Evolutionary conservation across 495 filamentous ascomycete genomes (phyloP), one percentile per base, ranked within the genome.

Genomic region (Penicillium coffeae): DNA sequence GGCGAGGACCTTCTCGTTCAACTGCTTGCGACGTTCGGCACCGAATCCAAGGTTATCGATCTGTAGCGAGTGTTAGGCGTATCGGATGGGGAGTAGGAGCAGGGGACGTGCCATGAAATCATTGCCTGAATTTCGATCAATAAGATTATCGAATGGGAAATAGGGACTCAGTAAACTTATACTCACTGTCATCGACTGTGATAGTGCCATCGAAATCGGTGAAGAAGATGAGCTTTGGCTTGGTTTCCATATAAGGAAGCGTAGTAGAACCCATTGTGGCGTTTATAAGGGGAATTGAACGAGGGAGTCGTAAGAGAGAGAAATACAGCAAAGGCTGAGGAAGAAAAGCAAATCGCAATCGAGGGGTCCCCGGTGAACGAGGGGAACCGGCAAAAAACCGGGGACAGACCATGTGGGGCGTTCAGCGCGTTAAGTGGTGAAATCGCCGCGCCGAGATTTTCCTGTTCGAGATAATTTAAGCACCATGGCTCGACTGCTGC

Each of bases 201-300:
- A 97, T 93, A 25, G 93, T 96, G 44, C 92, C 92, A 62, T 97
- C 92, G 54, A 97, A 97, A 68, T 97, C 92, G 34, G 91, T 92
- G 74, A 96, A 97, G 76, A 97, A 95, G 68, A 97, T 93, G 73
- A 85, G 83, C 65, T 89, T 86, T 25, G 87, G 86, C 55, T 79
- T 78, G 13, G 81, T 85, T 54, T 75, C 71, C 69, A 90, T 65
- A 45, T 72, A 72, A 3, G 70, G 69, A 15, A 75, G 70, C 34
- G 47, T 53, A 33, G 49, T 60, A n/a, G 72, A 62, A 9, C 59
- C 61, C 70, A 75, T 75, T 47, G 38, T 62, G 41, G 32, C 25
- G 25, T 4, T n/a, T 43, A 42, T 39, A 47, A 22, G 30, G 19
- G 16, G 22, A 21, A 35, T 21, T 21, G 16, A 22, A 43, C 27